Evolutionary conservation across 2,329 filamentous ascomycete species (phyloP).

Genomic region (Neofusicoccum cordaticola): DNA sequence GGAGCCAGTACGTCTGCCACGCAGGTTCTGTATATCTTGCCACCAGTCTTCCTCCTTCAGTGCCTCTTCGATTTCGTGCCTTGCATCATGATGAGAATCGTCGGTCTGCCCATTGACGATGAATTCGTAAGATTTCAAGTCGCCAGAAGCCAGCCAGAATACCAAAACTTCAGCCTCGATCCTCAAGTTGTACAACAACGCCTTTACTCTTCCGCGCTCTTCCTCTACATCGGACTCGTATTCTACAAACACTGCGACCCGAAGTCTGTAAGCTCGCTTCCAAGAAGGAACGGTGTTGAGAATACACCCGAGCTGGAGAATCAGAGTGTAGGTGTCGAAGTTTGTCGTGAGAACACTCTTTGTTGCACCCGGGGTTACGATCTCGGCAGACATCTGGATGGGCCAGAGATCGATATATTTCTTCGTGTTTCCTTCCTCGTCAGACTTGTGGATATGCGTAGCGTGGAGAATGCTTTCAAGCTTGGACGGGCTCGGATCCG

Average conservation of each 20-base stretch:
- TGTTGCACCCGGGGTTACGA: conserved; percentile 52
- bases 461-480: conserved; percentile 27
- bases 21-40: conserved; percentile 64
- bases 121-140: conserved; percentile 68
- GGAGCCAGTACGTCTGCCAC: conserved; percentile 28
- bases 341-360: conserved; percentile 76
- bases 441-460: conserved; percentile 24
- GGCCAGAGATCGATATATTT: conserved; percentile 88
- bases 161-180: conserved; percentile 78
- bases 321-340: conserved; percentile 88
- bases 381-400: conserved; percentile 87
- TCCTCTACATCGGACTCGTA: conserved; percentile 82
- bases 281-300: conserved; percentile 77
- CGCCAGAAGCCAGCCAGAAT: conserved; percentile 75
- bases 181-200: conserved; percentile 73
- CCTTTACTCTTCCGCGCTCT: conserved; percentile 68
- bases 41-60: conserved; percentile 78
- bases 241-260: conserved; percentile 84
- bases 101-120: conserved; percentile 68
- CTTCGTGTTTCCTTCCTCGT: conserved; percentile 59
- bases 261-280: conserved; percentile 69
- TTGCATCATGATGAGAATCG: conserved; percentile 52
- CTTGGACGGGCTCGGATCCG: conserved; percentile 39
- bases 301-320: conserved; percentile 82
- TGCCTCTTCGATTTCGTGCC: conserved; percentile 62